These are phyloP conservation scores for Hyphodiscus sp. DNA, from an alignment of 2,329 filamentous ascomycete species.

Conservation along the genomic window DNA sequence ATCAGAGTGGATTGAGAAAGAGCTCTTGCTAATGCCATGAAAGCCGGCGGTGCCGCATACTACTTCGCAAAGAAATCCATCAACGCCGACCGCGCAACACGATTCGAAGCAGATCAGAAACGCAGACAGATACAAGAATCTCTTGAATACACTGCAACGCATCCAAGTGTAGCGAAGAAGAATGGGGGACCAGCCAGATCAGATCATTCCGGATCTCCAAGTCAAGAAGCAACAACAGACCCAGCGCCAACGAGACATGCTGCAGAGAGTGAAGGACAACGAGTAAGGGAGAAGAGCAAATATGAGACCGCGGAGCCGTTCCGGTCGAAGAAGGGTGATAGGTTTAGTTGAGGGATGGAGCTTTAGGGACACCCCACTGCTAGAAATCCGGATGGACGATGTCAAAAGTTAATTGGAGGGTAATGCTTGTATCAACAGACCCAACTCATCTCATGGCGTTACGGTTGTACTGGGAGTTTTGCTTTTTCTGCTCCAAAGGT, in stretches of 20 bases:
- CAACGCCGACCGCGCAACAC: constrained; percentile 76
- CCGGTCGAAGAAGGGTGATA: constrained; percentile 74
- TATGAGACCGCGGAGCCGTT: constrained; percentile 78
- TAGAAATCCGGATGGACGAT: not conserved
- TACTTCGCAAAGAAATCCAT: constrained; percentile 93
- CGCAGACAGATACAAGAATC: constrained; percentile 47
- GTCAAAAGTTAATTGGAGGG: not conserved
- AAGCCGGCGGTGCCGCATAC: constrained; percentile 87
- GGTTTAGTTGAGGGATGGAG: constrained; percentile 54
- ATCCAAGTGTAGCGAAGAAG: constrained; percentile 27
- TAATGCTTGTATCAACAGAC: not conserved
- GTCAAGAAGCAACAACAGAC: constrained; percentile 61
- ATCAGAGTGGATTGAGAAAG: not conserved
- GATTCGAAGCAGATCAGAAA: constrained; percentile 60
- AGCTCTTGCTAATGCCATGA: constrained; percentile 9
- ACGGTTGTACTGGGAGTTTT: not conserved
- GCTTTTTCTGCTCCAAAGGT: not conserved
- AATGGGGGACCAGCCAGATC: constrained; percentile 49
- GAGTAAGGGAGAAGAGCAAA: constrained; percentile 73
- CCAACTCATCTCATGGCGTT: constrained; percentile 16
- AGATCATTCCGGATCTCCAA: constrained; percentile 55
- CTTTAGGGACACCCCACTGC: not conserved
- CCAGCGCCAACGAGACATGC: constrained; percentile 83
- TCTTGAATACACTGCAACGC: constrained; percentile 42
- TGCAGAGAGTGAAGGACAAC: constrained; percentile 61